Conservation (phyloP, 2,329 filamentous ascomycete species). For the Daldinia eschscholtzii region DNA sequence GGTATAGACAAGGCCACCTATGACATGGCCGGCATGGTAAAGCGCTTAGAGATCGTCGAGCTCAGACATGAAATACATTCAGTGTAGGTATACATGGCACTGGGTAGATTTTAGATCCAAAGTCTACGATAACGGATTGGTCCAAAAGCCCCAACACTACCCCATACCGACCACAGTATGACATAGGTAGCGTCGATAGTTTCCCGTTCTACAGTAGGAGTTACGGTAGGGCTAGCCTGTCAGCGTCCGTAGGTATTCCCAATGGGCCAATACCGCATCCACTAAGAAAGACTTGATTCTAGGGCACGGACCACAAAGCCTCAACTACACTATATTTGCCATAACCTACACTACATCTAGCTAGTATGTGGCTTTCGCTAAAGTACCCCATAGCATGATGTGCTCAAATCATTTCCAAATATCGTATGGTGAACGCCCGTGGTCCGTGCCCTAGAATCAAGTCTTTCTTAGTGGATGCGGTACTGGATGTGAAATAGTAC, state of each 20-base stretch:
- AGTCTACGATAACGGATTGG: slow-evolving; percentile 20
- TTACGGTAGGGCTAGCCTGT: slow-evolving; percentile 34
- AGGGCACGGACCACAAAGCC: no score
- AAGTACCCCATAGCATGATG: no score
- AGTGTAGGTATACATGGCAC: slow-evolving; percentile 15
- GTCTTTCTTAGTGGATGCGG: no score
- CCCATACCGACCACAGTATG: slow-evolving; percentile 23
- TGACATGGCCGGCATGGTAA: slow-evolving; percentile 29
- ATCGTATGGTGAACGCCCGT: no score
- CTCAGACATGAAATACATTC: slow-evolving; percentile 2
- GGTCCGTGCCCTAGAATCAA: no score
- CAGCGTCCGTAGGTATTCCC: background rate
- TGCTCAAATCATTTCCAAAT: no score
- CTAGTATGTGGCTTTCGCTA: no score
- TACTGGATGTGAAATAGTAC: background rate
- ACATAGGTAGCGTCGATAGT: slow-evolving; percentile 17
- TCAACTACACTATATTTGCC: no score
- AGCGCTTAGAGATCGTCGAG: slow-evolving; percentile 24
- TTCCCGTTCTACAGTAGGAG: slow-evolving; percentile 5
- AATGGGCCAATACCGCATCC: no score
- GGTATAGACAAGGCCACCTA: slow-evolving; percentile 34
- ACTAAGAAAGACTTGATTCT: no score
- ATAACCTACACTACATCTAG: no score
- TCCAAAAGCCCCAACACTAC: slow-evolving; percentile 3
- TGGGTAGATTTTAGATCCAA: slow-evolving; percentile 26